Percentiles rank a stretch among this genome's conserved stretches.
Conservation (phyloP, 192 early-diverging fungal species). For the Coemansia interrupta region DNA sequence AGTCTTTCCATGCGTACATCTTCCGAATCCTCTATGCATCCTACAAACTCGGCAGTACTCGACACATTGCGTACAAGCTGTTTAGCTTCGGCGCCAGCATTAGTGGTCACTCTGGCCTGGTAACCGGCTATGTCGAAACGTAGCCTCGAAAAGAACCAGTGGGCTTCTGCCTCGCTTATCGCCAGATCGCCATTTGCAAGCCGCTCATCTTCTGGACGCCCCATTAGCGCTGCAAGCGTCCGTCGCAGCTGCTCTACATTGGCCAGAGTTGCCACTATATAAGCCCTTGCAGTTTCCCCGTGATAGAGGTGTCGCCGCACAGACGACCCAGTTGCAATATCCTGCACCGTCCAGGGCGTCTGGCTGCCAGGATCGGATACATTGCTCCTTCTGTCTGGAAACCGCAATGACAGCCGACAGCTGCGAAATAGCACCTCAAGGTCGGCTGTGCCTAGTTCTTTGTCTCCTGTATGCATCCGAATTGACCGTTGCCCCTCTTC, state of each 20-base stretch:
- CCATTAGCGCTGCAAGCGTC: constrained; percentile 30
- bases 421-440: constrained; percentile 37
- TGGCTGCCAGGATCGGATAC: not conserved
- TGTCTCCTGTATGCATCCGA: not conserved
- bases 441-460: constrained; percentile 2
- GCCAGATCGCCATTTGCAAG: constrained; percentile 25
- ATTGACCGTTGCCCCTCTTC: not conserved
- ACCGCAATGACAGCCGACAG: constrained; percentile 32
- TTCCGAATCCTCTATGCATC: not conserved
- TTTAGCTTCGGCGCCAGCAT: constrained; percentile 5
- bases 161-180: constrained; percentile 13
- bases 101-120: constrained; percentile 14
- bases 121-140: constrained; percentile 18
- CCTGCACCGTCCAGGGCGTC: constrained; percentile 17
- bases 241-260: constrained; percentile 40
- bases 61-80: constrained; percentile 8
- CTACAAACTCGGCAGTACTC: not conserved
- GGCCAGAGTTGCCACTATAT: constrained; percentile 29
- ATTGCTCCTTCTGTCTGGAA: constrained; percentile 12
- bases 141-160: constrained; percentile 27
- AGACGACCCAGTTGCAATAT: constrained; percentile 17
- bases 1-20: constrained; percentile 10
- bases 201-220: constrained; percentile 12
- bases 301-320: constrained; percentile 27
- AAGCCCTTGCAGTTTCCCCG: constrained; percentile 26